Base-by-base conservation (phyloP, 169 alveolate genomes). In the Plasmodium relictum region DNA sequence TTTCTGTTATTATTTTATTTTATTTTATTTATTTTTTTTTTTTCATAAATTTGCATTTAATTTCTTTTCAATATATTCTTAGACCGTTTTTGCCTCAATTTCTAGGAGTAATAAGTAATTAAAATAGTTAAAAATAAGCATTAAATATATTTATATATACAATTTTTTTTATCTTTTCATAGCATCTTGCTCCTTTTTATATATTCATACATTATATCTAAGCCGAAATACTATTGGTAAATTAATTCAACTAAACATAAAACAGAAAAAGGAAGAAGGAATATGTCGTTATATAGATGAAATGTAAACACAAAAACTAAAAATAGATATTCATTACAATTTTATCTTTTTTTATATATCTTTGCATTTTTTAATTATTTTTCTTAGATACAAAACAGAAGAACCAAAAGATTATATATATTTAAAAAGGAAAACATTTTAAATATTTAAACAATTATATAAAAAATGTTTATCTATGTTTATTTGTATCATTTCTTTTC, bases 171-270 rank as follows among this genome's bases (percentile, higher is more conserved):
- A 6, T 44, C 20, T 50, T 41, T 12, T 18, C 56, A 22, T 56
- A 76, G 89, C 73, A 24, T 76, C 89, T 22, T 76, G 74, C 16
- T 63, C 74, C 39, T 76, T 63, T 50, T 58, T 76, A 59, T 76
- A 76, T 31, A 9, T 76, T 9, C 89, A 76, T 56, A 70, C 41
- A n/a, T n/a, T 76, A 39, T 58, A 76, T 58, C 45, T 76, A 48
- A 76, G 89, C 42, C 89, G 89, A 1, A 63, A 63, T 39, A 76
- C 44, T 42, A 76, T 76, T 63, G 62, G 74, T 58, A 76, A 63
- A 39, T 31, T 76, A 24, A 76, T 76, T 26, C 74, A 63, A 37
- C 59, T 76, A 48, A 31, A 45, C 6, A 24, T 50, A 56, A 63
- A 63, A 52, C 37, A 59, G n/a, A 20, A 0, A n/a, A 9, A 44